These are phyloP conservation scores for Xylariomycetidae sp. DNA, from an alignment of 2,329 filamentous ascomycete genomes.

Conservation along the genomic window DNA sequence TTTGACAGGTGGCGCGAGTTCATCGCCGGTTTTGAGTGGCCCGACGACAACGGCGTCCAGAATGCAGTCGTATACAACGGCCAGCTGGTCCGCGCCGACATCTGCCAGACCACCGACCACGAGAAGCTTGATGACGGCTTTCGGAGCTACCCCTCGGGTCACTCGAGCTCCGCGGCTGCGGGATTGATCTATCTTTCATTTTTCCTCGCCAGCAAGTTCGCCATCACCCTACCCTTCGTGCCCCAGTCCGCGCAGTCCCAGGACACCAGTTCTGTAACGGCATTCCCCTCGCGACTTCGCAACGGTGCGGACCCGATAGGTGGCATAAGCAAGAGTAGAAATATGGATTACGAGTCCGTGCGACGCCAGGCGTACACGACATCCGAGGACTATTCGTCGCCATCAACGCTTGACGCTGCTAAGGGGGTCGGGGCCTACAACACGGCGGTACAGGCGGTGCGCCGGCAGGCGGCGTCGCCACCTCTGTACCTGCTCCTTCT, in stretches of 20 bases:
- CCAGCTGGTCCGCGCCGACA: constrained; percentile 67
- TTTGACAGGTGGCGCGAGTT: constrained; percentile 55
- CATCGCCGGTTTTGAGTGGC: constrained; percentile 46
- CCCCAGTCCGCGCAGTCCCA: constrained; percentile 41
- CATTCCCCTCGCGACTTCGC: constrained; percentile 69
- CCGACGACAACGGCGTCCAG: constrained; percentile 24
- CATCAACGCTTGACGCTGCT: constrained; percentile 23
- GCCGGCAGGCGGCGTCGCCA: constrained; percentile 74
- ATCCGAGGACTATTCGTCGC: constrained; percentile 20
- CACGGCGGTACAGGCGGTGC: constrained; percentile 45
- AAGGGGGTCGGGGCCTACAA: constrained; percentile 31
- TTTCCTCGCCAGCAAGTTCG: constrained; percentile 80
- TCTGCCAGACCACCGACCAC: constrained; percentile 65
- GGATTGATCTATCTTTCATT: constrained; percentile 82
- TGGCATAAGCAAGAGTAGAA: constrained; percentile 15
- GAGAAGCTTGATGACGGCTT: constrained; percentile 73
- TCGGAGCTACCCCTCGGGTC: constrained; percentile 75
- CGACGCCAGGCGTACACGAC: constrained; percentile 24
- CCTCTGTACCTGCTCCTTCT: constrained; percentile 74
- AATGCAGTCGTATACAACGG: constrained; percentile 45
- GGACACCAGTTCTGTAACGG: constrained; percentile 51
- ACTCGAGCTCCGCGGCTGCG: constrained; percentile 70
- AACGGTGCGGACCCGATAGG: constrained; percentile 24
- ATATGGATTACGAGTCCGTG: constrained; percentile 31
- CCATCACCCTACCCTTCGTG: constrained; percentile 68